phyloP scores from a whole-genome alignment of 73 alveolate species.

The Effrenium voratum region DNA sequence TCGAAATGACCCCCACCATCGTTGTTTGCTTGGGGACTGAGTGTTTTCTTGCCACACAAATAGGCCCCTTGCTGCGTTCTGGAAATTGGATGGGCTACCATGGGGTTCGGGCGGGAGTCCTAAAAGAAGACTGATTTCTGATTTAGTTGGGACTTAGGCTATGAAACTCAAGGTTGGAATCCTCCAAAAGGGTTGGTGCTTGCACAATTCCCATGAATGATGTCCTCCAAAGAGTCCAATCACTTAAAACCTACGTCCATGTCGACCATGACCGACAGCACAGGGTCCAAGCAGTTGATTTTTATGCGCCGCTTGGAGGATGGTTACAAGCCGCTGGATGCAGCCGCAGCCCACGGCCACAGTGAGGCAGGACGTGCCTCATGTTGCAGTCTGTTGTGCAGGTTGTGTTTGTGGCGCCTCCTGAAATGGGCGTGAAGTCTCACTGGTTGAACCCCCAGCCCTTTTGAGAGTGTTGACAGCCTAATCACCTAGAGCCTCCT shows the following conservation, averaged over 20 bases:
- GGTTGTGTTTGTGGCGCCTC: too few relatives aligned
- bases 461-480: not conserved
- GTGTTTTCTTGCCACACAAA: too few relatives aligned
- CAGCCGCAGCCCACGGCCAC: slow-evolving; percentile 46
- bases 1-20: not conserved
- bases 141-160: not conserved
- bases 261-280: not conserved
- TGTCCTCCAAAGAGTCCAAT: not conserved
- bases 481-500: not conserved
- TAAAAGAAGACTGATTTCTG: not conserved
- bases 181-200: not conserved
- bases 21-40: not conserved
- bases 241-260: not conserved
- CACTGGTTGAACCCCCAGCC: too few relatives aligned
- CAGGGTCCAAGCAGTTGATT: not conserved
- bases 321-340: slow-evolving; percentile 78
- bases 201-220: not conserved
- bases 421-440: too few relatives aligned
- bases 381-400: too few relatives aligned
- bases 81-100: too few relatives aligned
- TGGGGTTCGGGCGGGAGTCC: too few relatives aligned
- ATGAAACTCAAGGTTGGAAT: not conserved
- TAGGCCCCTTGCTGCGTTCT: too few relatives aligned
- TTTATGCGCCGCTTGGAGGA: not conserved
- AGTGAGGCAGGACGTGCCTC: slow-evolving; percentile 1